These are phyloP conservation scores for Candida ascalaphidarum DNA, from an alignment of 805 yeast genomes.

Conservation along the genomic window DNA sequence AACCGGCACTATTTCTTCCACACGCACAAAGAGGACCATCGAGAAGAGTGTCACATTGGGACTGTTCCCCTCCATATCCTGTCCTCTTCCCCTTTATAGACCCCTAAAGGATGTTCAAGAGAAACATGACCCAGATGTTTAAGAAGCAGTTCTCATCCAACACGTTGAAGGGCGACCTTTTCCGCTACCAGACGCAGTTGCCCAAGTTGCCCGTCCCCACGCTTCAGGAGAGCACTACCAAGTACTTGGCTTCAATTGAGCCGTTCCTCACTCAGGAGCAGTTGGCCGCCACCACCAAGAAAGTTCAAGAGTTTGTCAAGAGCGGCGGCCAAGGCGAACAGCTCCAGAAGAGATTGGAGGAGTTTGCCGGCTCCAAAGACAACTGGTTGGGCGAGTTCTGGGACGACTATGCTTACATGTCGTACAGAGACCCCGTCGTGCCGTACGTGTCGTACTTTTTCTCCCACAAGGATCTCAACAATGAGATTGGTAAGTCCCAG, in stretches of 20 bases:
- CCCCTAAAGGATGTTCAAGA: no score
- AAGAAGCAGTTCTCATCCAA: constrained; percentile 13
- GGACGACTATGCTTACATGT: constrained; percentile 90
- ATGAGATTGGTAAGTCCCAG: constrained; percentile 54
- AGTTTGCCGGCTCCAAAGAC: constrained; percentile 52
- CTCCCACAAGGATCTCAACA: constrained; percentile 63
- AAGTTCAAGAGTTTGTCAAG: constrained; percentile 57
- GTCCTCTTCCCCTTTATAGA: no score
- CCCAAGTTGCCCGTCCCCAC: constrained; percentile 88
- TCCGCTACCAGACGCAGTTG: constrained; percentile 59
- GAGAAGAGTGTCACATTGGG: no score
- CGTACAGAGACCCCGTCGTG: constrained; percentile 88
- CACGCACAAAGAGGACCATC: no score
- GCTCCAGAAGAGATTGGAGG: constrained; percentile 58
- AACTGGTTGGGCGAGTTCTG: constrained; percentile 92
- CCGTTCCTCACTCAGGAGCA: constrained; percentile 54
- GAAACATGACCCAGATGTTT: background rate
- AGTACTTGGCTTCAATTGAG: constrained; percentile 63
- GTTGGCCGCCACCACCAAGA: constrained; percentile 39
- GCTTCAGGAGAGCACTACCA: constrained; percentile 57
- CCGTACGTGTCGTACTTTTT: constrained; percentile 91
- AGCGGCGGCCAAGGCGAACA: constrained; percentile 57
- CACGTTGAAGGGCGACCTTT: constrained; percentile 54
- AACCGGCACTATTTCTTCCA: no score
- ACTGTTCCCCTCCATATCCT: no score